Evolutionary conservation across 2,329 filamentous ascomycete species (phyloP), one percentile per base, ranked within the genome.

Genomic region (Alternaria arbusti): DNA sequence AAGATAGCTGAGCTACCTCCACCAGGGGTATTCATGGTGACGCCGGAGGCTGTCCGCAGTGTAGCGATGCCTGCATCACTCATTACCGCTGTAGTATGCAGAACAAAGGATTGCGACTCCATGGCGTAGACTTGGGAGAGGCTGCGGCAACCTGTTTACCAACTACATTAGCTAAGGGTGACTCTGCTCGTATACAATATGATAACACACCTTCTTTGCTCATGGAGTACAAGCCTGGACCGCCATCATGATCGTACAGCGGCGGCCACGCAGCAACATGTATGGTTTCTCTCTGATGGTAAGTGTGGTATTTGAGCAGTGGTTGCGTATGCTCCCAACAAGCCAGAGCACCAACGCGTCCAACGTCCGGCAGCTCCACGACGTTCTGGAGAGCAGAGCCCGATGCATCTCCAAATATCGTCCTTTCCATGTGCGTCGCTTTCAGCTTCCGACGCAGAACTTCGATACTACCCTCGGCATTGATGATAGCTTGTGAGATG

Each of bases 51-150:
- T 0, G 83, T 85, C 8, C 76, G 73, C 73, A 87, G 81, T 2
- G 62, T 56, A 4, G 83, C 70, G 12, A 86, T 80, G 1, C 83
- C 86, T 13, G 79, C 71, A 7, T 83, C 67, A 0, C 79, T 81
- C 54, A 86, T 78, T 3, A 88, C 80, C 0, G 82, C 74, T 0
- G 86, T 86, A 51, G 78, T 78, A 65, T 87, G 85, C 4, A 89
- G 80, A 1, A 89, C 87, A 63, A 85, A 89, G 0, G 84, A 75
- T 9, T 81, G 79, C 2, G 84, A 83, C 70, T 90, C 88, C 9
- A 89, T 83, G 1, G 87, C 87, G 66, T 88, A 88, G 0, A 83
- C 82, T 63, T 85, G 84, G 0, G 85, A 84, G 1, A 87, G 77
- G 47, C 70, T 10, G 23, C 26, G 43, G 44, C 12, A 10, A 26